phyloP scores from a whole-genome alignment of 2,329 filamentous ascomycete genomes.

The Daldinia eschscholtzii region DNA sequence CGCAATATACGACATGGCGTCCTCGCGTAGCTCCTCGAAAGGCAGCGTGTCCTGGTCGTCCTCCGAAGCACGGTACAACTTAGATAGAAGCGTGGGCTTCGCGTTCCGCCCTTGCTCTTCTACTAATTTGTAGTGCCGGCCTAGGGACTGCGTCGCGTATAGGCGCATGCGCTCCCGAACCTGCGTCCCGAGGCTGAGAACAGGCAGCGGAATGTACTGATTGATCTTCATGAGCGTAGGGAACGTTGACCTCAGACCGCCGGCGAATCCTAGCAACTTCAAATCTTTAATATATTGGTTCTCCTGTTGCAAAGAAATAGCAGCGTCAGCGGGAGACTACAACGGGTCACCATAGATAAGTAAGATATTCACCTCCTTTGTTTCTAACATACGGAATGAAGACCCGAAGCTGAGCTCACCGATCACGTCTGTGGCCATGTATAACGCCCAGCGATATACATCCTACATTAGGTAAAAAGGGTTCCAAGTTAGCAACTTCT shows the following conservation, averaged over 20 bases:
- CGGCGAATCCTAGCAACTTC: constrained; percentile 46
- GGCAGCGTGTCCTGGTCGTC: constrained; percentile 34
- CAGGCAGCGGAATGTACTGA: constrained; percentile 46
- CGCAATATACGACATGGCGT: constrained; percentile 48
- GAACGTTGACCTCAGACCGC: constrained; percentile 49
- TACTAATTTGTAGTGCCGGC: constrained; percentile 53
- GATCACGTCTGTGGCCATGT: constrained; percentile 67
- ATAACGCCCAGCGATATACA: constrained; percentile 66
- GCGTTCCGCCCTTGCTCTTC: constrained; percentile 51
- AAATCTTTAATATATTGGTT: constrained; percentile 59
- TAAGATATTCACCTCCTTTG: constrained; percentile 57
- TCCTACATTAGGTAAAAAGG: constrained; percentile 51
- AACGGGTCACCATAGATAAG: neutral
- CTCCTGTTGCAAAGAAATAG: constrained; percentile 49
- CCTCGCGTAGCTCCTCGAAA: constrained; percentile 53
- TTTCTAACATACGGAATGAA: constrained; percentile 66
- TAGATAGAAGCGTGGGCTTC: constrained; percentile 36
- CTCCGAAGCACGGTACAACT: constrained; percentile 31
- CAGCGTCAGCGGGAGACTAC: neutral
- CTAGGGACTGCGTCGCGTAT: constrained; percentile 51
- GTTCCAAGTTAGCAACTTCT: neutral
- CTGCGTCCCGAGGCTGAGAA: constrained; percentile 32
- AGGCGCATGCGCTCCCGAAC: constrained; percentile 34
- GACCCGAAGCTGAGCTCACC: constrained; percentile 67
- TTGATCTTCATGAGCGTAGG: constrained; percentile 48